These are phyloP conservation scores for Linnemannia exigua DNA, from an alignment of 192 early-diverging fungal species.

Conservation along the genomic window DNA sequence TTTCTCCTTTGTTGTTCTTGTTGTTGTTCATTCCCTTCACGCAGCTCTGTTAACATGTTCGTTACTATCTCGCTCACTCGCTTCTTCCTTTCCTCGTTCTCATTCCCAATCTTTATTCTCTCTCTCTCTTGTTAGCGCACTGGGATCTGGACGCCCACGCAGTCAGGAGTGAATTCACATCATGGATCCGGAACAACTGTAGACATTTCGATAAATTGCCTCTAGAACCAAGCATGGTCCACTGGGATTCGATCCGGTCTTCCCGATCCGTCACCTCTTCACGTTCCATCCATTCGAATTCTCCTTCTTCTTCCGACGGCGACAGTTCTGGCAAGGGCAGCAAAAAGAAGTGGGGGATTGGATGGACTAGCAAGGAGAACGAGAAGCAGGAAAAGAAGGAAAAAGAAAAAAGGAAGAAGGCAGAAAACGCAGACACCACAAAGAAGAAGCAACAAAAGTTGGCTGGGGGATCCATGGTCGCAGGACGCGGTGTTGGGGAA, in stretches of 20 bases:
- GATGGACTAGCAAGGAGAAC: neutral
- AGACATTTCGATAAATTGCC: constrained; percentile 22
- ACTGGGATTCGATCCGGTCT: constrained; percentile 13
- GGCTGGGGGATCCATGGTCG: neutral
- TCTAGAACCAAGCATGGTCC: constrained; percentile 36
- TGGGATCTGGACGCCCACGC: constrained; percentile 39
- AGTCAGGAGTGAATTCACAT: constrained; percentile 20
- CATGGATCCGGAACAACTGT: constrained; percentile 33
- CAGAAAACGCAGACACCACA: neutral
- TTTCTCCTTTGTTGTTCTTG: neutral
- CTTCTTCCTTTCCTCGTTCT: neutral
- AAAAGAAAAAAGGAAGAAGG: neutral
- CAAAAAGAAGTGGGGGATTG: no score
- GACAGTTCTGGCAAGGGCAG: neutral
- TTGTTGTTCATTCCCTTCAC: no score
- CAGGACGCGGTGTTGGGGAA: neutral
- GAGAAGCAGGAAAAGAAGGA: neutral
- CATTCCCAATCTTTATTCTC: neutral
- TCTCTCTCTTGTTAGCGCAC: constrained; percentile 18
- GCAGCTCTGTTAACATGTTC: no score
- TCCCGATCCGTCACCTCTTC: neutral
- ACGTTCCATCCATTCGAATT: neutral
- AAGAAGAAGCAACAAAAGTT: constrained; percentile 6
- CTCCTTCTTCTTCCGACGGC: neutral
- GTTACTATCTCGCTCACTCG: no score